Evolutionary conservation across 805 yeast species (phyloP).

Genomic region (Maudiozyma bulderi): DNA sequence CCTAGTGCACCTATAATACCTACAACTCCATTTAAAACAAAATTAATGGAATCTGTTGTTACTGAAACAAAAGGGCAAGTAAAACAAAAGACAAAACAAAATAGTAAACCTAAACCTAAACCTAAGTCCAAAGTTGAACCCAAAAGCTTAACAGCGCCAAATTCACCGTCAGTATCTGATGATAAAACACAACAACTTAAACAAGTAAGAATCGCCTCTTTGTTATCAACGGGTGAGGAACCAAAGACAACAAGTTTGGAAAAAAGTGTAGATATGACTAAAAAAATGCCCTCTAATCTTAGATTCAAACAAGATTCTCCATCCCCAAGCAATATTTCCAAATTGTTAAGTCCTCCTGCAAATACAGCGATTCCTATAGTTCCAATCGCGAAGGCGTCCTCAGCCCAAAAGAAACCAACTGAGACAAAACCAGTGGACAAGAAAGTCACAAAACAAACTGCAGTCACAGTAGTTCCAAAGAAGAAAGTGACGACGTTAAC

Average conservation of each 20-base stretch:
- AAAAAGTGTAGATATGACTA: no score
- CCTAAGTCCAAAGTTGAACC: slow-evolving; percentile 1
- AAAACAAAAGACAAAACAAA: neutral
- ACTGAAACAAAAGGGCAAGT: neutral
- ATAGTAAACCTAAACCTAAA: neutral
- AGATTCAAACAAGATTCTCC: no score
- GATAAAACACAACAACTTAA: slow-evolving; percentile 3
- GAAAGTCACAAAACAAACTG: neutral
- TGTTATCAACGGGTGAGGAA: slow-evolving; percentile 5
- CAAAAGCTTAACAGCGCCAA: neutral
- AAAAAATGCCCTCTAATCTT: no score
- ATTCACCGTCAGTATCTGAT: neutral
- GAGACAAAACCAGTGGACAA: neutral
- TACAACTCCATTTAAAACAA: neutral
- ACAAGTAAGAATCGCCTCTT: slow-evolving; percentile 14
- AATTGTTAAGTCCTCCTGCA: no score
- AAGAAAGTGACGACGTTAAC: neutral
- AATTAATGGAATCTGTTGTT: neutral
- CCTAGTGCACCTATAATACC: neutral
- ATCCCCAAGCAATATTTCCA: no score
- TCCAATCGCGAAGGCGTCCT: neutral
- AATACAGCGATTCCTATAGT: no score
- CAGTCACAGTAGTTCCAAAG: neutral
- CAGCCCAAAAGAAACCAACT: neutral
- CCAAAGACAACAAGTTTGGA: no score